phyloP scores from a whole-genome alignment of 306 rosid genomes.

The Vigna reflexopilosa region DNA sequence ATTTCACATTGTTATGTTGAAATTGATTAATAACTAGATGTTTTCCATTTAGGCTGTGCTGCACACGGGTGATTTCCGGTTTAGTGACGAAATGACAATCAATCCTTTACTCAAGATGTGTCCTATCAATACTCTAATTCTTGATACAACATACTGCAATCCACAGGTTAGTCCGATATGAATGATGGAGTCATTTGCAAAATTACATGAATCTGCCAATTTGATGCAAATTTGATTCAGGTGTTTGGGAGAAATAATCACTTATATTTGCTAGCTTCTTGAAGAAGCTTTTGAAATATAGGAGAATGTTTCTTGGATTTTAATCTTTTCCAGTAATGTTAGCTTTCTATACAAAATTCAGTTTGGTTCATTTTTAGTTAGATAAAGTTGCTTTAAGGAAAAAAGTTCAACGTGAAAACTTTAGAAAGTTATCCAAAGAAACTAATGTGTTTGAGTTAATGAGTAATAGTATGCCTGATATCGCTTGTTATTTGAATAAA shows the following conservation, averaged over 20 bases:
- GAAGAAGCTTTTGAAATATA: background rate
- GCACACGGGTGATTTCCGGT: conserved; percentile 97
- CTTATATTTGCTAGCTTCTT: background rate
- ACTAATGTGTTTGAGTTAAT: background rate
- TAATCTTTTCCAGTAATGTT: background rate
- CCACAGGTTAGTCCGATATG: conserved; percentile 72
- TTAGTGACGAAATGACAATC: conserved; percentile 65
- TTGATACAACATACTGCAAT: conserved; percentile 92
- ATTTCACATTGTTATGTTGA: conserved; percentile 18
- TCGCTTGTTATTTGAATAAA: conserved; percentile 5
- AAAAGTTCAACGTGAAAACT: background rate
- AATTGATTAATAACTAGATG: conserved; percentile 35
- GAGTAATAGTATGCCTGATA: background rate
- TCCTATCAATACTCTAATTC: conserved; percentile 76
- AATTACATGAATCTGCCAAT: conserved; percentile 7
- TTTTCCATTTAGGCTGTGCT: conserved; percentile 67
- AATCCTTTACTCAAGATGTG: conserved; percentile 55
- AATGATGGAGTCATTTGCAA: conserved; percentile 33
- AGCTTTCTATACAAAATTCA: background rate
- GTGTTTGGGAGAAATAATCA: background rate
- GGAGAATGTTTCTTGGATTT: background rate
- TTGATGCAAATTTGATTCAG: background rate
- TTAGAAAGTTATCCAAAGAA: background rate
- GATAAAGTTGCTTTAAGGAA: conserved; percentile 1
- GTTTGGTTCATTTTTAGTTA: background rate